phyloP scores from a whole-genome alignment of 345 rosid species.

The Turritis glabra region DNA sequence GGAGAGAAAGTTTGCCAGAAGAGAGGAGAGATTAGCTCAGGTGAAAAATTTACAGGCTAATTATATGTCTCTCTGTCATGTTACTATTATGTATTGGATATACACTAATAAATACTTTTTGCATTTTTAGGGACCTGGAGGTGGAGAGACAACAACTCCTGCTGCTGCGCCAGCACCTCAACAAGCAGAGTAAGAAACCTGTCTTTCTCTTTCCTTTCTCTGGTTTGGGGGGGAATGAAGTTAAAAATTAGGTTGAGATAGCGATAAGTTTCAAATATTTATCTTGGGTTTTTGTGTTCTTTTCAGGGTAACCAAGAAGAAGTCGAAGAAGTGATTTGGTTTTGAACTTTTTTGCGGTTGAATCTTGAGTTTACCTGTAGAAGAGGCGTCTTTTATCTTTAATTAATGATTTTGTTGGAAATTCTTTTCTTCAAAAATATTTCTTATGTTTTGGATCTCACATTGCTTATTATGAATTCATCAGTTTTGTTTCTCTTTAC shows the following conservation, averaged over 20 bases:
- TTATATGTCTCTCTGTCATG: neutral
- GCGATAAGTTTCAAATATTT: neutral
- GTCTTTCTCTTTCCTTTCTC: neutral
- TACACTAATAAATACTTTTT: neutral
- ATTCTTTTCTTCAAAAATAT: neutral
- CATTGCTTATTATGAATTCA: slow-evolving; percentile 1
- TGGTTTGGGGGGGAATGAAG: neutral
- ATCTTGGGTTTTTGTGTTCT: neutral
- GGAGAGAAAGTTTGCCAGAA: slow-evolving; percentile 72
- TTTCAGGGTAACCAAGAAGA: slow-evolving; percentile 44
- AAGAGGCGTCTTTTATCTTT: slow-evolving; percentile 15
- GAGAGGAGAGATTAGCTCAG: slow-evolving; percentile 72
- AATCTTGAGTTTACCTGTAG: slow-evolving; percentile 22
- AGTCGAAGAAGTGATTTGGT: slow-evolving; percentile 43
- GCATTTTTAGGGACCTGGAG: slow-evolving; percentile 45
- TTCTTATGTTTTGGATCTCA: slow-evolving; percentile 2
- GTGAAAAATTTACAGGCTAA: slow-evolving; percentile 23
- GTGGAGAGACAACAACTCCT: slow-evolving; percentile 29
- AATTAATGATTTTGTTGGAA: neutral
- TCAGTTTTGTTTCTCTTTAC: slow-evolving; percentile 9
- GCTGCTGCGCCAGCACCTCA: slow-evolving; percentile 39
- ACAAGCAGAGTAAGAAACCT: slow-evolving; percentile 42
- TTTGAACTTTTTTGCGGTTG: neutral
- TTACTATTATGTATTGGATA: neutral
- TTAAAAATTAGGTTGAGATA: neutral